phyloP scores from a whole-genome alignment of 2,329 filamentous ascomycete species.

The Colletotrichum tropicale region DNA sequence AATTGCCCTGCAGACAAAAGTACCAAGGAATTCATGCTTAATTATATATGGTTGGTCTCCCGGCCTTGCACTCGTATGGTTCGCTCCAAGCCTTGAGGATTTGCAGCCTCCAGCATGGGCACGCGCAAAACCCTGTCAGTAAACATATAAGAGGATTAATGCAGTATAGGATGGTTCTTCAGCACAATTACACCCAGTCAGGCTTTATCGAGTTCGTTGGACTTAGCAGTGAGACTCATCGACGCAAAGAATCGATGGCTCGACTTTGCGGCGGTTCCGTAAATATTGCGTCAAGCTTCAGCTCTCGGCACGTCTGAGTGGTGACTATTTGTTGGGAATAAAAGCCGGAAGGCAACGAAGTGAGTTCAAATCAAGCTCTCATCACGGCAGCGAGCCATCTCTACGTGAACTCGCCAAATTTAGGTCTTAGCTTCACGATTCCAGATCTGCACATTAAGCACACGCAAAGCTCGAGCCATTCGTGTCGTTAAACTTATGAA shows the following conservation, averaged over 20 bases:
- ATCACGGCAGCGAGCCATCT: accelerated
- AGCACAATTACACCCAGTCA: accelerated
- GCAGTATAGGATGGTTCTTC: neutral
- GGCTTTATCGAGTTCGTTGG: accelerated
- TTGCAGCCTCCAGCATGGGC: neutral
- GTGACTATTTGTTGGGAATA: accelerated
- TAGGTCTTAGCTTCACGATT: neutral
- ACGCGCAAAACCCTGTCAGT: neutral
- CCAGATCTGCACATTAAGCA: neutral
- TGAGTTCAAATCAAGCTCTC: neutral
- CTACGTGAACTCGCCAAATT: neutral
- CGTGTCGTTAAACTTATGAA: accelerated
- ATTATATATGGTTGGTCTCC: neutral
- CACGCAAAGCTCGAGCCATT: too few species aligned
- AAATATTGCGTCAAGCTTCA: neutral
- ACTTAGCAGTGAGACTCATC: neutral
- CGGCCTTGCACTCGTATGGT: neutral
- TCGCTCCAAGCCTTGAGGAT: neutral
- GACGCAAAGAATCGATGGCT: accelerated
- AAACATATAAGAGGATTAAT: neutral
- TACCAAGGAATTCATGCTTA: accelerated
- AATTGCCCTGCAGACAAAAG: neutral
- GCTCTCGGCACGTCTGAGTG: accelerated
- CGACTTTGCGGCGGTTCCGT: neutral
- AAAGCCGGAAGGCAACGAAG: accelerated